phyloP scores from a whole-genome alignment of 78 protist genomes.

The Dictyostelium capitatum region DNA sequence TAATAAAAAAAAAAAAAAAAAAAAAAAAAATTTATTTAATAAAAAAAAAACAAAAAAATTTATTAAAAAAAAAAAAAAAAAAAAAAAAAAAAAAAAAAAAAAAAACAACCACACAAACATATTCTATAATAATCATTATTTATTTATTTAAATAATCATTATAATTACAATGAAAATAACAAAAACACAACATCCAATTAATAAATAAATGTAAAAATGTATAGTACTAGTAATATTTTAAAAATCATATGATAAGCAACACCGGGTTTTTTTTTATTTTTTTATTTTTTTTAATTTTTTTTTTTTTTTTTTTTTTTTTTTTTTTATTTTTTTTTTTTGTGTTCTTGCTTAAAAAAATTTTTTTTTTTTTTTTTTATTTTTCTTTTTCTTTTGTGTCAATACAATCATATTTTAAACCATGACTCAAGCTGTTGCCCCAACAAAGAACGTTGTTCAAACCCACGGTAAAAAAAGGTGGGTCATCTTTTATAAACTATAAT shows the following conservation, averaged over 20 bases:
- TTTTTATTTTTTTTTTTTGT: neutral
- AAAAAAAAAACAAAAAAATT: neutral
- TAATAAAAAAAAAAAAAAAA: neutral
- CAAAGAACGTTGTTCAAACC: constrained; percentile 77
- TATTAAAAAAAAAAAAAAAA: neutral
- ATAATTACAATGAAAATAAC: too few relatives aligned
- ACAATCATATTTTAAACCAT: neutral
- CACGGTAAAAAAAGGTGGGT: constrained; percentile 82
- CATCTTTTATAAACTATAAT: neutral
- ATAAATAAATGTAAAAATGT: too few relatives aligned
- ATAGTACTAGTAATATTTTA: too few relatives aligned
- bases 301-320: neutral
- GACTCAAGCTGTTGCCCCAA: constrained; percentile 13
- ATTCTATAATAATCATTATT: too few relatives aligned
- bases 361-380: neutral
- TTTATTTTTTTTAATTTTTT: neutral
- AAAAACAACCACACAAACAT: too few relatives aligned
- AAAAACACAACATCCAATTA: too few relatives aligned
- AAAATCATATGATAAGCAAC: too few relatives aligned
- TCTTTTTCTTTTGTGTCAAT: neutral
- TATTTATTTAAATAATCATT: too few relatives aligned
- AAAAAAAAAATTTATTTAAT: neutral
- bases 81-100: neutral
- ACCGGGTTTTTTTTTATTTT: neutral
- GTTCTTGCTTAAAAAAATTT: neutral